These are phyloP conservation scores for Uromyces viciae-fabae DNA, from an alignment of 1,284 basidiomycete species.

Conservation along the genomic window DNA sequence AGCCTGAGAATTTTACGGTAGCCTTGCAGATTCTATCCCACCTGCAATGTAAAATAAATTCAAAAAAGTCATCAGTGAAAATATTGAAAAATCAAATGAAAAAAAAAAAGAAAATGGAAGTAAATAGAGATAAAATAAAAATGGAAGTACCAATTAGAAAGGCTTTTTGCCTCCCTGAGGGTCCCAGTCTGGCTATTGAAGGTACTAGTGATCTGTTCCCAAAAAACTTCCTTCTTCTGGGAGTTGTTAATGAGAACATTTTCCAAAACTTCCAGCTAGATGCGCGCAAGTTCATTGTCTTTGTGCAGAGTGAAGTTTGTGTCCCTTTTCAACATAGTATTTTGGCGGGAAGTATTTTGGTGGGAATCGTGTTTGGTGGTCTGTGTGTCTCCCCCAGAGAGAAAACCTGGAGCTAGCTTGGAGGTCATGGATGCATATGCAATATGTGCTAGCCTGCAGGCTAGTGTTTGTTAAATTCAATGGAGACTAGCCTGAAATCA, in stretches of 20 bases:
- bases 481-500: neutral
- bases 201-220: neutral
- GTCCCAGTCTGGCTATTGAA: neutral
- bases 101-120: neutral
- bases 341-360: neutral
- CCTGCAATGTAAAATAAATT: too few relatives aligned
- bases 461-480: neutral
- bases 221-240: neutral
- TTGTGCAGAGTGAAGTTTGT: neutral
- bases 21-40: too few relatives aligned
- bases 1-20: too few relatives aligned
- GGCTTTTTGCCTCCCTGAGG: neutral
- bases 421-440: neutral
- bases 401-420: neutral
- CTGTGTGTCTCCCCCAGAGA: neutral
- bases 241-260: neutral
- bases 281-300: neutral
- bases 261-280: neutral
- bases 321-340: neutral
- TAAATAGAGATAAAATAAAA: neutral
- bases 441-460: neutral
- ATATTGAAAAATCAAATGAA: too few relatives aligned
- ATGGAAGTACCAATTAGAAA: neutral
- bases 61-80: too few relatives aligned
- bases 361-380: neutral